phyloP scores from a whole-genome alignment of 176 grass and related monocot genomes.

The Triticum dicoccoides region DNA sequence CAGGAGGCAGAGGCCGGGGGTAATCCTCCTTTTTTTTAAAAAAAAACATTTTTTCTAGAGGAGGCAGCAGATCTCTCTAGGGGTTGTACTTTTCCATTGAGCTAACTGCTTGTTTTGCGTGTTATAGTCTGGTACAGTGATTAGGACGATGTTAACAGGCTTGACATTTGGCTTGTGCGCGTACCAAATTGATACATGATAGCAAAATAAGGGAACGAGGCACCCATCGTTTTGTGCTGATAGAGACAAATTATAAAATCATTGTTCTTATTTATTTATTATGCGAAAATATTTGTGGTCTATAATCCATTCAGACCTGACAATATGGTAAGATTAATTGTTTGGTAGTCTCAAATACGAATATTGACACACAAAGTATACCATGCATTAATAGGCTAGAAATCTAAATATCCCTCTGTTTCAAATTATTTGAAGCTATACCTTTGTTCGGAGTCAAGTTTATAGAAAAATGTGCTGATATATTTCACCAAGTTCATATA shows the following conservation, averaged over 20 bases:
- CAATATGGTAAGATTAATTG: neutral
- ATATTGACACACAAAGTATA: neutral
- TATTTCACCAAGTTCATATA: too few species aligned
- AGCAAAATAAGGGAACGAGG: neutral
- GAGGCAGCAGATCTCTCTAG: neutral
- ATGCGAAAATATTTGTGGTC: neutral
- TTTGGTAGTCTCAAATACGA: neutral
- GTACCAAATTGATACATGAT: neutral
- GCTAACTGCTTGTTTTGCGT: neutral
- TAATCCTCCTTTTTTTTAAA: too few species aligned
- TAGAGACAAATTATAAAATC: neutral
- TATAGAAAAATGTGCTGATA: too few species aligned
- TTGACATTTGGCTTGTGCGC: neutral
- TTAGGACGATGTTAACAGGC: neutral
- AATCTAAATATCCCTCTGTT: neutral
- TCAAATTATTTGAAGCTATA: neutral
- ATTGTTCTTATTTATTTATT: neutral
- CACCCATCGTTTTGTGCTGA: neutral
- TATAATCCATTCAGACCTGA: neutral
- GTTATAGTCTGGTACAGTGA: neutral
- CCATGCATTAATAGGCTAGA: neutral
- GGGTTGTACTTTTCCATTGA: too few species aligned
- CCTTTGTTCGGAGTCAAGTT: neutral
- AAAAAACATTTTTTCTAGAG: neutral
- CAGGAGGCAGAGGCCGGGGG: neutral